Percentiles rank a stretch among this genome's conserved stretches.
Conservation (phyloP, 2,329 filamentous ascomycete genomes). For the Helotiales sp. region DNA sequence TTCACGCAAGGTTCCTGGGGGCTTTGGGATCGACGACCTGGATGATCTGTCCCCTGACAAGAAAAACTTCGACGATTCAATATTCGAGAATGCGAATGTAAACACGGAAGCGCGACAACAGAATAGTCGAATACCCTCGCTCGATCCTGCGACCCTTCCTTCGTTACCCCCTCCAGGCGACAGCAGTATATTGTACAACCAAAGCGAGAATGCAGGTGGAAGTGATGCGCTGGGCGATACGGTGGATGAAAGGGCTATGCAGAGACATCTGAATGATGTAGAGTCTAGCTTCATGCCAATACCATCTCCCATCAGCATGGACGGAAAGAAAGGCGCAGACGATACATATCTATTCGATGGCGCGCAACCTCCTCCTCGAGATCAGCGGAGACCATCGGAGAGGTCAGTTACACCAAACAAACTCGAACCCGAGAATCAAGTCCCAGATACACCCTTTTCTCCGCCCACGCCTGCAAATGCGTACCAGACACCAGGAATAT, state of each 20-base stretch:
- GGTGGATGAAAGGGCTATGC: conserved; percentile 43
- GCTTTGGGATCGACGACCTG: conserved; percentile 37
- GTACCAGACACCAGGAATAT: conserved; percentile 37
- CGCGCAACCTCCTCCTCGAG: conserved; percentile 15
- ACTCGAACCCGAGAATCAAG: not conserved
- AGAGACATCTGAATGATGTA: conserved; percentile 61
- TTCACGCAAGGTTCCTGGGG: conserved; percentile 37
- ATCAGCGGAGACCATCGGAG: not conserved
- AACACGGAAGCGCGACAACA: conserved; percentile 28
- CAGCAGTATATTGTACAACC: conserved; percentile 39
- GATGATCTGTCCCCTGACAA: conserved; percentile 40
- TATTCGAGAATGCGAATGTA: conserved; percentile 29
- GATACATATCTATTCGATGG: conserved; percentile 65
- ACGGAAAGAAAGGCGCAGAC: conserved; percentile 53
- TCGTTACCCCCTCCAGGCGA: conserved; percentile 37
- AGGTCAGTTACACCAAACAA: conserved; percentile 13
- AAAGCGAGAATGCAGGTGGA: conserved; percentile 35
- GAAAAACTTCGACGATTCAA: conserved; percentile 35
- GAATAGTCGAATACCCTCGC: conserved; percentile 32
- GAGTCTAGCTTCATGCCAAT: conserved; percentile 69
- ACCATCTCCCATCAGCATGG: conserved; percentile 58
- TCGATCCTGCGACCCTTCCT: conserved; percentile 36
- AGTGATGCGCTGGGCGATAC: conserved; percentile 36
- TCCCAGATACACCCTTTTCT: conserved; percentile 21
- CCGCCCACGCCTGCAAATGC: conserved; percentile 38